Conservation (phyloP, 2,329 filamentous ascomycete species). For the Ceratocystis huliohia region DNA sequence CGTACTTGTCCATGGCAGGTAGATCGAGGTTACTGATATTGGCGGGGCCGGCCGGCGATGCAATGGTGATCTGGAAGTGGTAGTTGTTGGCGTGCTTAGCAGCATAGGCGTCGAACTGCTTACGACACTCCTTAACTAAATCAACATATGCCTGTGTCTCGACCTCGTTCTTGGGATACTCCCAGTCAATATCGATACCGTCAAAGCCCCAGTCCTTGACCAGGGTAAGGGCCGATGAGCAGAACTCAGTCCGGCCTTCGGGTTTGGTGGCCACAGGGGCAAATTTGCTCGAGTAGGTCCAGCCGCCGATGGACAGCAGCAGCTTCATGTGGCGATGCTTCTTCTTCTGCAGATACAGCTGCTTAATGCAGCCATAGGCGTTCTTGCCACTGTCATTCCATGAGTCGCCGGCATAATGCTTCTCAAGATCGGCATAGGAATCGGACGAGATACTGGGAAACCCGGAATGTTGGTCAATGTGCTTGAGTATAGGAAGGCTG, state of each 20-base stretch:
- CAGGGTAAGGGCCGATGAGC: constrained; percentile 52
- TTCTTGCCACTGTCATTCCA: constrained; percentile 48
- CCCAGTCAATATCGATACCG: constrained; percentile 46
- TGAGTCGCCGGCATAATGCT: constrained; percentile 53
- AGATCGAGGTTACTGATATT: constrained; percentile 42
- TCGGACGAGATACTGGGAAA: constrained; percentile 42
- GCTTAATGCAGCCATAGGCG: constrained; percentile 65
- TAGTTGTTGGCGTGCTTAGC: constrained; percentile 31
- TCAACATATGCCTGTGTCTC: constrained; percentile 34
- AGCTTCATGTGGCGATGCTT: constrained; percentile 63
- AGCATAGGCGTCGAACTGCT: constrained; percentile 35
- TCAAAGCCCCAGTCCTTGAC: constrained; percentile 55
- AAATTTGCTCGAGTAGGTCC: constrained; percentile 63
- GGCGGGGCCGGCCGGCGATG: constrained; percentile 35
- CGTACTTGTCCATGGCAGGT: constrained; percentile 40
- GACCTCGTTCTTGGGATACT: constrained; percentile 33
- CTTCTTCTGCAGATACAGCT: constrained; percentile 65
- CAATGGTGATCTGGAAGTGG: constrained; percentile 40
- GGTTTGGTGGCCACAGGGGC: constrained; percentile 48
- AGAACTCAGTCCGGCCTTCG: constrained; percentile 52
- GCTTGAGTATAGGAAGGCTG: background rate
- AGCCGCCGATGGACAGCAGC: constrained; percentile 71
- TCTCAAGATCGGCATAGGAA: constrained; percentile 49
- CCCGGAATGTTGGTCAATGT: constrained; percentile 12
- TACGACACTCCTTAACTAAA: constrained; percentile 33